Base-by-base conservation (phyloP, 768 basidiomycete species). In the Phanerodontia chrysosporium region DNA sequence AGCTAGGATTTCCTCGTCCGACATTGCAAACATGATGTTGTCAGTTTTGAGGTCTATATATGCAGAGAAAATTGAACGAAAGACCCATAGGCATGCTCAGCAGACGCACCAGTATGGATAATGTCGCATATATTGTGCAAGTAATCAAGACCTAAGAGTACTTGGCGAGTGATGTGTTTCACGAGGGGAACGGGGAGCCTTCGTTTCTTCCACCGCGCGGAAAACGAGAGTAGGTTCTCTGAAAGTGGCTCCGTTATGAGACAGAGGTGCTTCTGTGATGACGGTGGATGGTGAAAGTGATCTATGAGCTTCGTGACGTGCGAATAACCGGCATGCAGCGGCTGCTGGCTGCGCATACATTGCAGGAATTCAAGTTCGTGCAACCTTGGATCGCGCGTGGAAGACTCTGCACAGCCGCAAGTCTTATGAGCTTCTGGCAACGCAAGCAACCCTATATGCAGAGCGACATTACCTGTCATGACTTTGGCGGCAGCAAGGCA, bases 81-180 rank as follows among this genome's bases (percentile, higher is more conserved):
- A n/a, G n/a, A n/a, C n/a, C n/a, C n/a, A n/a, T n/a, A n/a, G n/a
- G 18, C 39, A 18, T 5, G 18, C 39, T 8, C 18, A n/a, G n/a
- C n/a, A n/a, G 32, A 35, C 56, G 30, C 14, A 57, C 56, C 56
- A 25, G 57, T 59, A 18, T 59, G 58, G 22, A 54, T 18, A 44
- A 59, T 59, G 29, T 59, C 35, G 45, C 51, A 59, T 13, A 52
- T 45, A 9, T 30, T 51, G 29, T 59, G 58, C 21, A 59, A 45
- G 45, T 59, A 59, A 9, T 59, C 49, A 5, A 59, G 51, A 18
- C 44, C 58, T 18, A 53, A n/a, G 21, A 54, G 42, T 8, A 45
- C 45, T 29, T 59, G 58, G 5, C 58, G 58, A 8, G 52, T 51
- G 28, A 59, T 25, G 52, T 30, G 51, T 16, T 46, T 51, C 14